Evolutionary conservation across 129 eudicot genomes (phyloP).

Genomic region (Mikania micrantha): DNA sequence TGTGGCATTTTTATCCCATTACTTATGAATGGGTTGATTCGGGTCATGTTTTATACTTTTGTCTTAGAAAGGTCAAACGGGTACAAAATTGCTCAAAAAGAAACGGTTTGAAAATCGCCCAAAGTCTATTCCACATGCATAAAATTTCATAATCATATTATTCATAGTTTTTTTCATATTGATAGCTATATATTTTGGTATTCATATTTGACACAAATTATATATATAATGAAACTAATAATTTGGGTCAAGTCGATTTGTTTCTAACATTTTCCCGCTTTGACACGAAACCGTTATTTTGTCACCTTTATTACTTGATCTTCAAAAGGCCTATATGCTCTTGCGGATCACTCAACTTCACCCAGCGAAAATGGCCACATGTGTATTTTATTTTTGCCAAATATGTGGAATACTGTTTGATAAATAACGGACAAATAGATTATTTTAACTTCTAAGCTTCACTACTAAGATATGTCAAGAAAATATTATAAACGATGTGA

Average conservation of each 20-base stretch:
- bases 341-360: neutral
- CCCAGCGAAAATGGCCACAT: neutral
- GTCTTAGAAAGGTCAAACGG: neutral
- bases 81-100: too few species aligned
- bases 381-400: neutral
- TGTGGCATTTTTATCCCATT: neutral
- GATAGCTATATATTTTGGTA: neutral
- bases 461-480: too few species aligned
- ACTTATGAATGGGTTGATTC: neutral
- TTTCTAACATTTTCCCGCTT: neutral
- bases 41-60: neutral
- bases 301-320: neutral
- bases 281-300: neutral
- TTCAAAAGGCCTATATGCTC: neutral
- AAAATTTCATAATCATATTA: neutral
- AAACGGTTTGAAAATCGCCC: neutral
- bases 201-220: neutral
- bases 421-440: too few species aligned
- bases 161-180: neutral
- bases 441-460: too few species aligned
- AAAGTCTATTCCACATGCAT: neutral
- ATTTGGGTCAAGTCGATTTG: neutral
- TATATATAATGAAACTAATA: neutral
- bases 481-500: too few species aligned
- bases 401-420: neutral